These are phyloP conservation scores for Pinus tabuliformis DNA, from an alignment of 75 land plant species.

Conservation along the genomic window DNA sequence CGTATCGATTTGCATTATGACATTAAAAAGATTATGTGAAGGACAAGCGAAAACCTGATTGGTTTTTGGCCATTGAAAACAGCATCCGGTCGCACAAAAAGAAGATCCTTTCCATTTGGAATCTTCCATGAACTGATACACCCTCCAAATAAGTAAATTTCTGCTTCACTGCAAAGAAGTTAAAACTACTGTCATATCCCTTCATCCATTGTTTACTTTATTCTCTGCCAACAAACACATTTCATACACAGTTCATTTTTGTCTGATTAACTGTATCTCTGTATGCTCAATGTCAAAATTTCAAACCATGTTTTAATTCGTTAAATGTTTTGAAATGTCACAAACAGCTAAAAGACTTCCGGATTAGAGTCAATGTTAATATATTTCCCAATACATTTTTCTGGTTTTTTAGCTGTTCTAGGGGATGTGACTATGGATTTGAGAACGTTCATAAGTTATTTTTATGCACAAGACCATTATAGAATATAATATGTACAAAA, in stretches of 20 bases:
- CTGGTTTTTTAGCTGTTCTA: background rate
- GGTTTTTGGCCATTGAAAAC: slow-evolving; percentile 94
- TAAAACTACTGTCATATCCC: background rate
- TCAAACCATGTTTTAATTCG: background rate
- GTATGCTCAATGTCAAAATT: background rate
- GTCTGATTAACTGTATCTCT: background rate
- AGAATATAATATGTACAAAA: background rate
- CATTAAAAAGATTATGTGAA: background rate
- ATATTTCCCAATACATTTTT: background rate
- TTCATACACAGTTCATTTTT: background rate
- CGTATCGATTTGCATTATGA: slow-evolving; percentile 4
- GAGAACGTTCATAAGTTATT: background rate
- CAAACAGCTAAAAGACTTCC: background rate
- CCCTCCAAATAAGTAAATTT: slow-evolving; percentile 87
- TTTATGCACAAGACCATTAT: background rate
- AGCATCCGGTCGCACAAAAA: slow-evolving; percentile 98
- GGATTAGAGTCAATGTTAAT: background rate
- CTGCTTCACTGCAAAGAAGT: slow-evolving; percentile 66
- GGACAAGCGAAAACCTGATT: slow-evolving; percentile 55
- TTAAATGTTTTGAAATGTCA: background rate
- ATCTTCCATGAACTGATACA: slow-evolving; percentile 92
- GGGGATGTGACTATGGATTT: background rate
- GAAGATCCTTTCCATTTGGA: slow-evolving; percentile 69
- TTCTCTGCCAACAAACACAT: background rate
- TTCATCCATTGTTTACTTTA: background rate